Conservation (phyloP, 441 rosid species). For the Bocquillonia castaneifolia region DNA sequence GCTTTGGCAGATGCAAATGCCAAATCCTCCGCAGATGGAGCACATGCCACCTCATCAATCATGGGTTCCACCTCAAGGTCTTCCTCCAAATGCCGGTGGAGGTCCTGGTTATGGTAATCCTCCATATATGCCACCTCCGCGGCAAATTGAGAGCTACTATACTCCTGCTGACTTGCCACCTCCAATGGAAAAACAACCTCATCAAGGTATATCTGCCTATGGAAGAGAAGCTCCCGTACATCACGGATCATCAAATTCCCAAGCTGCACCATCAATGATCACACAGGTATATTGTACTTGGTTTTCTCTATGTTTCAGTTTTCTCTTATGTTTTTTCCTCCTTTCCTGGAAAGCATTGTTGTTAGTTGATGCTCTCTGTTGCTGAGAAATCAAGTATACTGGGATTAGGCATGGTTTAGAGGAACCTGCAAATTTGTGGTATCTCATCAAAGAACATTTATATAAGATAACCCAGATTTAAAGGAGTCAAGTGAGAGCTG, state of each 20-base stretch:
- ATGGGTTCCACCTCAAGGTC: constrained; percentile 92
- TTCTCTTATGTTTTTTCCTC: neutral
- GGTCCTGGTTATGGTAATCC: constrained; percentile 71
- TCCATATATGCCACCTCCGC: constrained; percentile 73
- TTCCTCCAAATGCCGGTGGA: constrained; percentile 61
- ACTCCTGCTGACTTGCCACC: constrained; percentile 73
- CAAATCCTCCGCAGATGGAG: constrained; percentile 69
- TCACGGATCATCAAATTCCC: constrained; percentile 58
- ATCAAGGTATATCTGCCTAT: constrained; percentile 90
- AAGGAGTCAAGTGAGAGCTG: neutral
- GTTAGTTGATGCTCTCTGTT: neutral
- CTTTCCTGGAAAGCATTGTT: neutral
- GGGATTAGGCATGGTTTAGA: neutral
- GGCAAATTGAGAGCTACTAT: constrained; percentile 73
- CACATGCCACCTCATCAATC: constrained; percentile 82
- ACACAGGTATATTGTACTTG: constrained; percentile 61
- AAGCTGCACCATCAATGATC: constrained; percentile 75
- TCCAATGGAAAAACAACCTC: constrained; percentile 83
- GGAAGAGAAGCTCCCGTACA: constrained; percentile 82
- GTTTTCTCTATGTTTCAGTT: no score
- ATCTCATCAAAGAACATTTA: neutral
- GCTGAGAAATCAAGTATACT: neutral
- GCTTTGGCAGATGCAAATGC: constrained; percentile 64
- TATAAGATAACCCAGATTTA: neutral
- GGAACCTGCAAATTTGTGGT: neutral